Percentiles rank a stretch among this genome's conserved stretches.
phyloP scores from a whole-genome alignment of 495 filamentous ascomycete species.

The Talaromyces adpressus region DNA sequence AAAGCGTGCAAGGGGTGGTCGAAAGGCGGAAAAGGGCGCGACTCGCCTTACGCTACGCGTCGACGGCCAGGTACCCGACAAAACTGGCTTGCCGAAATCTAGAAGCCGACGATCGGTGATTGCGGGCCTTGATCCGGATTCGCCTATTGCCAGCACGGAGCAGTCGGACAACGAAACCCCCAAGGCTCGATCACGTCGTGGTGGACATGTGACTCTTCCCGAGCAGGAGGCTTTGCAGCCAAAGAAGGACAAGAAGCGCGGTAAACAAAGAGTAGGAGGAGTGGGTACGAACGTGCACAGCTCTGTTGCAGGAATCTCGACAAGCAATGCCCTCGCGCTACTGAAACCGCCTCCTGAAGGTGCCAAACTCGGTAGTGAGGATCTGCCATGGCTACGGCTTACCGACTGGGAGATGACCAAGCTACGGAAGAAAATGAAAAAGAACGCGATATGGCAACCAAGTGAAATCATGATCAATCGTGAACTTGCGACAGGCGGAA shows the following conservation, averaged over 20 bases:
- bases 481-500: conserved; percentile 68
- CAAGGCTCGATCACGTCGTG: conserved; percentile 14
- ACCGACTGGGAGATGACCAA: conserved; percentile 88
- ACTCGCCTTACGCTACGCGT: conserved; percentile 59
- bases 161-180: conserved; percentile 33
- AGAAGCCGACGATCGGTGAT: conserved; percentile 31
- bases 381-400: conserved; percentile 84
- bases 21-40: conserved; percentile 32
- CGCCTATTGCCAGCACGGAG: conserved; percentile 39
- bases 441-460: conserved; percentile 92
- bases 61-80: conserved; percentile 40
- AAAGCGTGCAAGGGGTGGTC: conserved; percentile 45
- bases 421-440: conserved; percentile 95
- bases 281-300: conserved; percentile 46
- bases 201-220: conserved; percentile 7
- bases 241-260: conserved; percentile 40
- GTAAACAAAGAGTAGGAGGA: conserved; percentile 39
- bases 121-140: conserved; percentile 33
- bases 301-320: conserved; percentile 59
- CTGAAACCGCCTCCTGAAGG: conserved; percentile 73
- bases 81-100: conserved; percentile 20
- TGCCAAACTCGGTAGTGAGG: conserved; percentile 63
- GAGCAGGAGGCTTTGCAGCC: neutral
- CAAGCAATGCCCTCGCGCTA: conserved; percentile 71
- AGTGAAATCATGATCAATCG: conserved; percentile 95